Percentiles rank a stretch among this genome's conserved stretches.
Evolutionary conservation across 1,284 basidiomycete species (phyloP).

Genomic region (Tylopilus orsonianus): DNA sequence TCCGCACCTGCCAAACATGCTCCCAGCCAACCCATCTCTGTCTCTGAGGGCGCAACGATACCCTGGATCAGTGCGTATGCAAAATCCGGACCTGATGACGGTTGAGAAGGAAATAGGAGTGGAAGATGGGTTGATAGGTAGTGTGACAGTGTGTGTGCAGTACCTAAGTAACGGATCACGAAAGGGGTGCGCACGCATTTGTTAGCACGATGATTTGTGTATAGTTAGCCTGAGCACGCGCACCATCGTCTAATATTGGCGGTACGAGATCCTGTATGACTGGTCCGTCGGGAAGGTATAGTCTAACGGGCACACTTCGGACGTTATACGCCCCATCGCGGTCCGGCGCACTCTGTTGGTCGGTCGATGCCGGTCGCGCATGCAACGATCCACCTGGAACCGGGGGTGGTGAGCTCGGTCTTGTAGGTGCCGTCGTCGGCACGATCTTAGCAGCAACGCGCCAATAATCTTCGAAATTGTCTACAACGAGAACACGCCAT

Average conservation of each 20-base stretch:
- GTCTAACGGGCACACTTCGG: constrained; percentile 81
- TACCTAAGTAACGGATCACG: constrained; percentile 42
- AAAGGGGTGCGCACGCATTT: not conserved
- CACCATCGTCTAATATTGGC: constrained; percentile 71
- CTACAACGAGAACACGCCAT: constrained; percentile 40
- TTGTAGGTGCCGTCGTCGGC: constrained; percentile 56
- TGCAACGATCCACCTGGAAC: constrained; percentile 55
- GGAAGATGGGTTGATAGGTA: constrained; percentile 65
- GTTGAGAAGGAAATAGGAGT: constrained; percentile 56
- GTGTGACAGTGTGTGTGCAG: constrained; percentile 56
- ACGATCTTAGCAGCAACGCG: constrained; percentile 87
- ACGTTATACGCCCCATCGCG: constrained; percentile 81
- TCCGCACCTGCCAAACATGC: constrained; percentile 89
- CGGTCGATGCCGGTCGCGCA: constrained; percentile 67
- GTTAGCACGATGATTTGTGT: constrained; percentile 6
- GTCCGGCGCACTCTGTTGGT: constrained; percentile 56
- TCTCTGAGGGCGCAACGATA: constrained; percentile 79
- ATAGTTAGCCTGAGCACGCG: constrained; percentile 19
- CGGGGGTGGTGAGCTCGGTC: constrained; percentile 53
- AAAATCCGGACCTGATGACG: constrained; percentile 40
- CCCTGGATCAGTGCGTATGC: constrained; percentile 84
- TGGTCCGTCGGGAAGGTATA: constrained; percentile 91
- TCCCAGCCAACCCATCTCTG: constrained; percentile 92
- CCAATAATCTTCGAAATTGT: constrained; percentile 95
- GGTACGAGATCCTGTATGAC: constrained; percentile 87